Conservation (phyloP, 169 alveolate genomes). For the Theileria annulata region DNA sequence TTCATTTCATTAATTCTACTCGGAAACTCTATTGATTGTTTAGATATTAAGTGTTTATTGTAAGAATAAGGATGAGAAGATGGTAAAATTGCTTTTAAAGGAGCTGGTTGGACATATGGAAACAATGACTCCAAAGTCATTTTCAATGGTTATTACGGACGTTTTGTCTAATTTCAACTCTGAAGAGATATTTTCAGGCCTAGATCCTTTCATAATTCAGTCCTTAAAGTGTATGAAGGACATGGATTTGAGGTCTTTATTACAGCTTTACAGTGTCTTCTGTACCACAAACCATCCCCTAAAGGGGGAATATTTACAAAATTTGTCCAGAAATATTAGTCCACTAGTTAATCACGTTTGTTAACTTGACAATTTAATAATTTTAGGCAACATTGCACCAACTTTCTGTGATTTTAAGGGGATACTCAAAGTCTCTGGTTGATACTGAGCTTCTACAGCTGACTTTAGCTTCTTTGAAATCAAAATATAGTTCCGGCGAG, state of each 20-base stretch:
- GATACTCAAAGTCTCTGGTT: constrained; percentile 4
- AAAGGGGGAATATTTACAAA: not conserved
- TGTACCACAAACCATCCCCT: not conserved
- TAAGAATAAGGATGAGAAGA: constrained; percentile 21
- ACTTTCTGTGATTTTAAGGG: constrained; percentile 11
- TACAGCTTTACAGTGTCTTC: constrained; percentile 21
- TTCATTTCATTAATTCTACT: not conserved
- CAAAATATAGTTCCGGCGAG: constrained; percentile 2
- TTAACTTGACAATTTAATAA: not conserved
- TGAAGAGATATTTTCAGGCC: not conserved
- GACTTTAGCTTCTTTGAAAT: not conserved
- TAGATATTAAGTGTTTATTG: constrained; percentile 19
- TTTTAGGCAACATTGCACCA: constrained; percentile 32
- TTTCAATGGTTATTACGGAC: constrained; percentile 26
- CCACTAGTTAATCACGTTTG: not conserved
- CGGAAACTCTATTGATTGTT: not conserved
- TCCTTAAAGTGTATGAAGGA: constrained; percentile 17
- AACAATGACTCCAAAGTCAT: constrained; percentile 32
- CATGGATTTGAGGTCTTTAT: constrained; percentile 48
- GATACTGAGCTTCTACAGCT: constrained; percentile 14
- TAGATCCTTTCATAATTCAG: constrained; percentile 17
- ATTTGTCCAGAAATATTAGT: not conserved
- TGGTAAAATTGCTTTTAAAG: constrained; percentile 12
- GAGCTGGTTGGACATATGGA: not conserved
- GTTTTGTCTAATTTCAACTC: constrained; percentile 16